phyloP scores from a whole-genome alignment of 345 rosid genomes.

The Durio zibethinus region DNA sequence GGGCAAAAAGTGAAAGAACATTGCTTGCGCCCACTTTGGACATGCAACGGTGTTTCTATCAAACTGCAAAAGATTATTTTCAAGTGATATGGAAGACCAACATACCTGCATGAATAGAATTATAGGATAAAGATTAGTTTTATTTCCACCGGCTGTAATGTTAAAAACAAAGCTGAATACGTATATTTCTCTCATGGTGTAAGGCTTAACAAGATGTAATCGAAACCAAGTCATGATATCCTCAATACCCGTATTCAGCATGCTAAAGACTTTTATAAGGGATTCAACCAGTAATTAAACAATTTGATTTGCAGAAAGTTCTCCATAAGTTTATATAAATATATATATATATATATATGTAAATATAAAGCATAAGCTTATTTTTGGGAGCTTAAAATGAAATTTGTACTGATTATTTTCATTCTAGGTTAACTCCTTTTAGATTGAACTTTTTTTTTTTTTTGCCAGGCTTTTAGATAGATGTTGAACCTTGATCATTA shows the following conservation, averaged over 20 bases:
- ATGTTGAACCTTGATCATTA: not conserved
- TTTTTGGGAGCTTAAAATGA: not conserved
- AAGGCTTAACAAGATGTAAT: not conserved
- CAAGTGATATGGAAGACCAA: not conserved
- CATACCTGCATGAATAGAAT: conserved; percentile 17
- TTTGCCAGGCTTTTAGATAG: not conserved
- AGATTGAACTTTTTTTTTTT: not conserved
- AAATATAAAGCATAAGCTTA: not conserved
- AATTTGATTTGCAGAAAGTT: not conserved
- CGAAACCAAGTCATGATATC: not conserved
- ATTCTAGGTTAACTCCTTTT: not conserved
- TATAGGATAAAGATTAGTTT: not conserved
- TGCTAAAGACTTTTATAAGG: not conserved
- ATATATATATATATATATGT: not conserved
- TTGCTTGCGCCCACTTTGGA: not conserved
- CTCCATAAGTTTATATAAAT: not conserved
- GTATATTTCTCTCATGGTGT: not conserved
- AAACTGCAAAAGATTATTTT: not conserved
- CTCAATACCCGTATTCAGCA: not conserved
- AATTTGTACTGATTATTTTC: not conserved
- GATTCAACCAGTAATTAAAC: not conserved
- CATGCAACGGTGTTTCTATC: not conserved
- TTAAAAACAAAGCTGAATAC: not conserved
- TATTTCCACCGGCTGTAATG: not conserved
- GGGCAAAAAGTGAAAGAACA: not conserved